These are phyloP conservation scores for Yarrowia osloensis DNA, from an alignment of 805 yeast genomes.

Conservation along the genomic window DNA sequence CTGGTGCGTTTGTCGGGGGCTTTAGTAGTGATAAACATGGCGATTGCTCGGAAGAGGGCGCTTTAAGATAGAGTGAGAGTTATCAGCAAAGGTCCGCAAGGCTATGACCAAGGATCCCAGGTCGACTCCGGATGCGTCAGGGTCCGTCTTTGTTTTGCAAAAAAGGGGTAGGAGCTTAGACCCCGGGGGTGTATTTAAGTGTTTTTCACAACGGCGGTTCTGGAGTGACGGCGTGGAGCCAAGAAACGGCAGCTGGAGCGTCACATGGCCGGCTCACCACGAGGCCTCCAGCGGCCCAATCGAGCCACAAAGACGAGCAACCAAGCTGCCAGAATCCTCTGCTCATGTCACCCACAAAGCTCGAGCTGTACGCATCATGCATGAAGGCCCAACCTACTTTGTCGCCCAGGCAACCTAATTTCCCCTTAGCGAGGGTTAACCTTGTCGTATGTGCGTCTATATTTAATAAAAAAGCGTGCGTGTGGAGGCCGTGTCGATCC, in stretches of 20 bases:
- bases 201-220: not conserved
- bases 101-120: not conserved
- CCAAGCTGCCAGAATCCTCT: not conserved
- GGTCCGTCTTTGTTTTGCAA: conserved; percentile 5
- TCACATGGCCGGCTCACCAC: too few relatives aligned
- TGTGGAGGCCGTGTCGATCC: not conserved
- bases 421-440: conserved; percentile 18
- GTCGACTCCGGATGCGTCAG: conserved; percentile 22
- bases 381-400: too few relatives aligned
- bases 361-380: too few relatives aligned
- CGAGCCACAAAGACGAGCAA: not conserved
- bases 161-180: conserved; percentile 1
- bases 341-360: too few relatives aligned
- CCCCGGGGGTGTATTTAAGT: not conserved
- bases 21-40: conserved; percentile 23
- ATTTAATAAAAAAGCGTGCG: not conserved
- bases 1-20: conserved; percentile 20
- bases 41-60: not conserved
- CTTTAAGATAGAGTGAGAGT: conserved; percentile 14
- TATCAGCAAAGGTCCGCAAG: not conserved
- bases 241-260: too few relatives aligned
- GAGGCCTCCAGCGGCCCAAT: too few relatives aligned
- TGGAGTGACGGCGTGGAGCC: too few relatives aligned
- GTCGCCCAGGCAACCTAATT: not conserved
- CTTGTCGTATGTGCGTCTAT: not conserved